Evolutionary conservation across 768 basidiomycete genomes (phyloP), one percentile per base, ranked within the genome.

Genomic region (Xerocomus potaroensis): DNA sequence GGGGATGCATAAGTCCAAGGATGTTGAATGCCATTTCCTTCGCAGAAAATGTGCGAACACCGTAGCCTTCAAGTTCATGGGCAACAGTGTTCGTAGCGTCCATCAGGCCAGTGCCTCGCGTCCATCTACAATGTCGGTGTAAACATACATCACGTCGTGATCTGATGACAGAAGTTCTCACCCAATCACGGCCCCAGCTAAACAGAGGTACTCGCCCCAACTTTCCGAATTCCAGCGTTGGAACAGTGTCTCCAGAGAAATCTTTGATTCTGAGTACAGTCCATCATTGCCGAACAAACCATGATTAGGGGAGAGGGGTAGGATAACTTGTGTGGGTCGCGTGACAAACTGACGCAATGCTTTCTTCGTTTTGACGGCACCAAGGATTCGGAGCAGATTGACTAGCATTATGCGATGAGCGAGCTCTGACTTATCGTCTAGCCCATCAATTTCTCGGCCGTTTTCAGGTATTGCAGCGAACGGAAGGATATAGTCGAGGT

Each of bases 21-120:
- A 99, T 92, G 70, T 99, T 99, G 82, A 99, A 99, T 0, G 96
- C 94, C 96, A 98, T 99, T 71, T 99, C 96, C 73, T 98, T 98
- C 23, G 96, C 88, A 1, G 95, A 98, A 81, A 98, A 99, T 2
- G 96, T 99, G 55, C 96, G 83, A 48, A 96, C 91, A 51, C 96
- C 96, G 52, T 87, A 79, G 48, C 83, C 78, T 72, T 99, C 96
- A 34, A 99, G 78, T 44, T 92, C 91, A 48, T 94, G 89, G 22
- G 96, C 92, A 43, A 97, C 86, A 34, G 87, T 90, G 71, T 94
- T 94, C 35, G 91, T 94, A 4, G 93, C 87, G 47, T 80, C 85
- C 96, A 99, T 98, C 41, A 99, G 72, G 48, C 95, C 94, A 9
- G 96, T 99, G 26, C 96, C 96, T 52, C 96, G 91, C 37, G 94